Percentiles rank a stretch among this genome's conserved stretches.
Conservation (phyloP, 257 asterid genomes). For the Cruciata laevipes region DNA sequence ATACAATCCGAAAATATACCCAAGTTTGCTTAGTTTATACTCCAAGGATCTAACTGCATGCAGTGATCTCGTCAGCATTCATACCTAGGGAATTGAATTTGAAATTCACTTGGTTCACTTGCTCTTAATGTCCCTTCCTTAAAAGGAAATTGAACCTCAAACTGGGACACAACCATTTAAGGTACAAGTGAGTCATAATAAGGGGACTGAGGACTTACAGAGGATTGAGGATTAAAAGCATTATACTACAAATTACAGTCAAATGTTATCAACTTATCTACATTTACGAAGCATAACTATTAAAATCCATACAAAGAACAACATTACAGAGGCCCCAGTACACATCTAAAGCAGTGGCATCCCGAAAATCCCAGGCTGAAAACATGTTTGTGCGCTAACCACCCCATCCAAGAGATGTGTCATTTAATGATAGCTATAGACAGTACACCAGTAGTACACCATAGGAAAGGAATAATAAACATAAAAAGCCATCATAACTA, state of each 20-base stretch:
- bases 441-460: too few relatives aligned
- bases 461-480: too few relatives aligned
- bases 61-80: too few relatives aligned
- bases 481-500: too few relatives aligned
- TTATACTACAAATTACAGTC: too few relatives aligned
- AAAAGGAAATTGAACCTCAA: background rate
- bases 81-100: too few relatives aligned
- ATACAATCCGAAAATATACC: too few relatives aligned
- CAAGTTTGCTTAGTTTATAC: too few relatives aligned
- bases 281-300: background rate
- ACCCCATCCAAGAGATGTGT: too few relatives aligned
- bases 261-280: background rate
- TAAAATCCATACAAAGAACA: too few relatives aligned
- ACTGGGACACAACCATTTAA: background rate
- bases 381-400: background rate
- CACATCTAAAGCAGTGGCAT: background rate
- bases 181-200: background rate
- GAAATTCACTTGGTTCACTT: background rate
- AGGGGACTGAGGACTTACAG: too few relatives aligned
- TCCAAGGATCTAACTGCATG: background rate
- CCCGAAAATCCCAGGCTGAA: background rate
- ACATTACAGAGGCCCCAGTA: background rate
- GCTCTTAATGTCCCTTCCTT: background rate
- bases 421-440: too few relatives aligned
- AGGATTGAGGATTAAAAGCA: background rate